These are phyloP conservation scores for Spathaspora passalidarum DNA, from an alignment of 805 yeast species.

Conservation along the genomic window DNA sequence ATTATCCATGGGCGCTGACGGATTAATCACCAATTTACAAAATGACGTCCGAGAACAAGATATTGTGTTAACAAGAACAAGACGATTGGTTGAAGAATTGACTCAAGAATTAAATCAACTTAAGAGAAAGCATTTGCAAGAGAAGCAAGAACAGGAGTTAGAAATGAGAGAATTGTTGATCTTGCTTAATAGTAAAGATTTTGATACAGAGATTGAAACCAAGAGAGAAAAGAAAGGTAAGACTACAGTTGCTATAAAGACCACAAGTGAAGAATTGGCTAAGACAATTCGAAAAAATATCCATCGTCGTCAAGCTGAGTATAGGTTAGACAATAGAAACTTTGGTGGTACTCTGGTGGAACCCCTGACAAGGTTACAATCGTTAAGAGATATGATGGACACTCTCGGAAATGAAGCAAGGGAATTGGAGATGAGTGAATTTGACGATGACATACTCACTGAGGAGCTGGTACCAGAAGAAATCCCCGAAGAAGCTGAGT, in stretches of 20 bases:
- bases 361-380: constrained; percentile 73
- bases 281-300: constrained; percentile 44
- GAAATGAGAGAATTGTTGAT: constrained; percentile 74
- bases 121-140: constrained; percentile 55
- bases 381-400: constrained; percentile 80
- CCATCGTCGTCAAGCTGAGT: constrained; percentile 45
- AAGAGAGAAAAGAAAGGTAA: constrained; percentile 27
- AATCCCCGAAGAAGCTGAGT: constrained; percentile 1
- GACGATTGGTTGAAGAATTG: constrained; percentile 60
- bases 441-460: constrained; percentile 37
- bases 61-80: constrained; percentile 52
- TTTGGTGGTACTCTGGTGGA: constrained; percentile 60
- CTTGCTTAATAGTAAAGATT: constrained; percentile 47
- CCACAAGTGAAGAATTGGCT: constrained; percentile 34
- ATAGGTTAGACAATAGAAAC: constrained; percentile 41
- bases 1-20: constrained; percentile 73
- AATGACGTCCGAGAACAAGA: constrained; percentile 65
- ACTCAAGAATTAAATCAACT: constrained; percentile 61
- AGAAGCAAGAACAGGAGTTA: constrained; percentile 71
- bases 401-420: constrained; percentile 80
- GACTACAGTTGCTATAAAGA: constrained; percentile 34
- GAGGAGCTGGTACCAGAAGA: constrained; percentile 2
- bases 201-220: constrained; percentile 27
- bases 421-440: constrained; percentile 81
- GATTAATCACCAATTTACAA: constrained; percentile 57